Base-by-base conservation (phyloP, 1,284 basidiomycete species). In the Bondarzewia mesenterica region DNA sequence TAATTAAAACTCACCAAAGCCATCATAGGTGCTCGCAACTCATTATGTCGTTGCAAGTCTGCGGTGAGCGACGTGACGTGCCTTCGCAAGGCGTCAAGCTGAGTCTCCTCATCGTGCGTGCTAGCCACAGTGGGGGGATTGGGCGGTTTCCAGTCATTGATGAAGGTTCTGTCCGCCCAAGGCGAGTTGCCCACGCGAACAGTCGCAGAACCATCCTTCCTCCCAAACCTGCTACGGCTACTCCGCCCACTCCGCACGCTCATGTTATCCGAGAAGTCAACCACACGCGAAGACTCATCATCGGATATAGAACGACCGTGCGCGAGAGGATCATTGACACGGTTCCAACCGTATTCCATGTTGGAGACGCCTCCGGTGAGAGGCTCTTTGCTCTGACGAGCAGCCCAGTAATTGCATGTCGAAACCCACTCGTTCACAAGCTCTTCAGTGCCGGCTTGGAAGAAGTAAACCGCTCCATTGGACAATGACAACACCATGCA, bases 331-430 rank as follows among this genome's bases (percentile, higher is more conserved):
- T 87, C 83, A 14, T 71, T 58, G 10, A 87, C 76, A 35, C 89
- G 80, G 61, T 85, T 94, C 95, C 95, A 99, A 8, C 95, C 95
- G 60, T 99, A 98, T 64, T 99, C 96, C 87, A 98, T 95, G 68
- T 99, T 99, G 42, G 91, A 93, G 2, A 98, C 93, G 25, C 94
- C 95, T 3, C 94, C 95, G 2, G 88, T 77, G 2, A 99, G 75
- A 0, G 95, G 95, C 60, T 96, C 93, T 58, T 94, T 93, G 64
- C 89, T 93, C 54, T 82, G 85, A 27, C 94, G 76, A 0, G 95
- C 95, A 0, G 95, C 92, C 93, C 94, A 98, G 64, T 98, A 98
- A 69, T 98, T 99, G 77, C 94, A 98, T 0, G 95, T 96, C 27
- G 88, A 85, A 7, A 97, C 93, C 95, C 95, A 99, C 65, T 99